Evolutionary conservation across 495 filamentous ascomycete species (phyloP).

Genomic region (Hypoxylon intermedium): DNA sequence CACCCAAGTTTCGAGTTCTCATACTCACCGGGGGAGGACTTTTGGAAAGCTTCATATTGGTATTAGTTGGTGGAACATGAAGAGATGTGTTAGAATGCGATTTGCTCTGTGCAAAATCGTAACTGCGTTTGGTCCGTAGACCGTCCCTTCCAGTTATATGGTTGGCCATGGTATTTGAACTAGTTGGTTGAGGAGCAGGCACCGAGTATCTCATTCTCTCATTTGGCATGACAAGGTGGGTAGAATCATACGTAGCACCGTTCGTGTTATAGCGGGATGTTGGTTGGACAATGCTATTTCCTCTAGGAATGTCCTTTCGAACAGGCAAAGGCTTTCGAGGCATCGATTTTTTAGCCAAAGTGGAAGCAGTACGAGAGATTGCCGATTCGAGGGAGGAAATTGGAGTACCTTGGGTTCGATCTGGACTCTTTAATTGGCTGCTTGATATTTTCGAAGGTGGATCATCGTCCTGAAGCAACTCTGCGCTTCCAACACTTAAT

Average conservation of each 20-base stretch:
- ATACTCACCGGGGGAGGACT: conserved; percentile 47
- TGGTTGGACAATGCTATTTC: neutral
- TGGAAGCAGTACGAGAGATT: conserved; percentile 38
- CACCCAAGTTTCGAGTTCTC: conserved; percentile 41
- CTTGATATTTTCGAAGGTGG: conserved; percentile 7
- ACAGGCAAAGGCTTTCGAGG: conserved; percentile 43
- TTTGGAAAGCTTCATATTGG: conserved; percentile 36
- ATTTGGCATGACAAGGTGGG: neutral
- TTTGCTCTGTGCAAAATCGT: conserved; percentile 12
- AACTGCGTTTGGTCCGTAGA: conserved; percentile 12
- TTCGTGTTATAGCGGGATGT: neutral
- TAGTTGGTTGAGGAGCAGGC: neutral
- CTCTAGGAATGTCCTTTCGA: conserved; percentile 5
- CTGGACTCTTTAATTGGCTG: conserved; percentile 6
- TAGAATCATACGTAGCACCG: neutral
- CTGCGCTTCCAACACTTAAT: conserved; percentile 49
- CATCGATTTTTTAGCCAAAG: conserved; percentile 46
- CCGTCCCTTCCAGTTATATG: conserved; percentile 23
- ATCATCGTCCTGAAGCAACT: conserved; percentile 41
- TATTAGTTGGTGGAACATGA: conserved; percentile 35
- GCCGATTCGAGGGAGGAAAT: conserved; percentile 33
- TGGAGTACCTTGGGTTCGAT: conserved; percentile 6
- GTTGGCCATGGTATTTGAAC: conserved; percentile 33
- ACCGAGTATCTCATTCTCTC: conserved; percentile 11
- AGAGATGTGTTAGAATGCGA: conserved; percentile 23